phyloP scores from a whole-genome alignment of 2,329 filamentous ascomycete genomes.

The Teratosphaeria epicoccoides region DNA sequence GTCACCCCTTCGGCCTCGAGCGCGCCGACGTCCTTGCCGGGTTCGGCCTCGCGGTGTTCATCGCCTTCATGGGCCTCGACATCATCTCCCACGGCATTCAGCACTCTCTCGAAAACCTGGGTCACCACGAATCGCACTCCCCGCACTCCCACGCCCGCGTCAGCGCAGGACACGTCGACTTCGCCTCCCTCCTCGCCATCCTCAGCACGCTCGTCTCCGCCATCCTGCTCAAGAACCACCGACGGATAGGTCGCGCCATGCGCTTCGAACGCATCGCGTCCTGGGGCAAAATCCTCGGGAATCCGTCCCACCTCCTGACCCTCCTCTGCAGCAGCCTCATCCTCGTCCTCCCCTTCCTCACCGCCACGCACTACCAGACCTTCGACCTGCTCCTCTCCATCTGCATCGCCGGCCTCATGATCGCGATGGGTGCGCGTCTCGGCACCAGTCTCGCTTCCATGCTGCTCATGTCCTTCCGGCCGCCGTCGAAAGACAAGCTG shows the following conservation, averaged over 20 bases:
- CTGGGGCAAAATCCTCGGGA: slow-evolving; percentile 77
- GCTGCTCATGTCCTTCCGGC: slow-evolving; percentile 82
- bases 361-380: slow-evolving; percentile 69
- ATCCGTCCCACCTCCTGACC: slow-evolving; percentile 90
- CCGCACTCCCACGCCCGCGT: slow-evolving; percentile 49
- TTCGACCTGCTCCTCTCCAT: slow-evolving; percentile 74
- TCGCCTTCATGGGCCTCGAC: slow-evolving; percentile 96
- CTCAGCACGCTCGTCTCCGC: slow-evolving; percentile 75
- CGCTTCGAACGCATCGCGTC: slow-evolving; percentile 71
- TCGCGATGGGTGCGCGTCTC: slow-evolving; percentile 69
- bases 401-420: slow-evolving; percentile 79
- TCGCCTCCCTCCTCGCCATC: slow-evolving; percentile 72
- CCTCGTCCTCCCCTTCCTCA: slow-evolving; percentile 70
- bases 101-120: slow-evolving; percentile 70
- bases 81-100: slow-evolving; percentile 88
- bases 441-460: slow-evolving; percentile 82
- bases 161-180: slow-evolving; percentile 65
- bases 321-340: slow-evolving; percentile 75
- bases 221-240: slow-evolving; percentile 79
- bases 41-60: slow-evolving; percentile 89
- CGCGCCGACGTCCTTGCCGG: slow-evolving; percentile 88
- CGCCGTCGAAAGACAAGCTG: slow-evolving; percentile 28
- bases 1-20: slow-evolving; percentile 84
- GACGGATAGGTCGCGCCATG: slow-evolving; percentile 85
- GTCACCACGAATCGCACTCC: slow-evolving; percentile 59